A percentile compares a stretch with the other conserved stretches of the same genome.
phyloP scores from a whole-genome alignment of 169 alveolate genomes.

The Babesia microti region DNA sequence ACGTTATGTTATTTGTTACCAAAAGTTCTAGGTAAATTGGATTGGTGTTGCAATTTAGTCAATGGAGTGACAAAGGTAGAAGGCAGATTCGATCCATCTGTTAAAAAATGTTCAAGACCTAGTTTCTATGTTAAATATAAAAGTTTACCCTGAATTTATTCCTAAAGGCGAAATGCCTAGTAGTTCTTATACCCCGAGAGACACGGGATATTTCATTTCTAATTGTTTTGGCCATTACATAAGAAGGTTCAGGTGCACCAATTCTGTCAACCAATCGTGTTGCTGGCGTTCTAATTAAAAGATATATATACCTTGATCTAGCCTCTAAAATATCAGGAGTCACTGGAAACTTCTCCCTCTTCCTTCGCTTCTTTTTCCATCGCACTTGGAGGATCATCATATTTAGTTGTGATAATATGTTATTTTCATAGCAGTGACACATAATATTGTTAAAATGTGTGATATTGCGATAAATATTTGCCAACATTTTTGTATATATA shows the following conservation, averaged over 20 bases:
- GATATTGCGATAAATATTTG: too few species aligned
- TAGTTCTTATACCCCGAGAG: slow-evolving; percentile 49
- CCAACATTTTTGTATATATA: too few species aligned
- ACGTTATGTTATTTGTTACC: slow-evolving; percentile 6
- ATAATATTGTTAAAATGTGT: too few species aligned
- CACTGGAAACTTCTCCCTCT: too few species aligned
- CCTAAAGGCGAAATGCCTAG: slow-evolving; percentile 57
- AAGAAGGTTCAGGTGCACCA: slow-evolving; percentile 66
- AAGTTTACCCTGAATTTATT: slow-evolving; percentile 50
- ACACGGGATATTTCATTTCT: slow-evolving; percentile 45
- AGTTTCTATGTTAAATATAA: slow-evolving; percentile 23
- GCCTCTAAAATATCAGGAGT: too few species aligned
- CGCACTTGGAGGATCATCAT: too few species aligned
- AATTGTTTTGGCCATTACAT: slow-evolving; percentile 60
- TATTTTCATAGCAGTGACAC: too few species aligned
- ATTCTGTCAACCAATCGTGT: slow-evolving; percentile 63
- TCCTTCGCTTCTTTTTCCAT: too few species aligned
- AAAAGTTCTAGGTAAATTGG: slow-evolving; percentile 55
- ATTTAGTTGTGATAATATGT: too few species aligned
- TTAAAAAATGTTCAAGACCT: slow-evolving; percentile 19
- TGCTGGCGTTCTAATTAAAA: too few species aligned
- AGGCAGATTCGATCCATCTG: slow-evolving; percentile 6
- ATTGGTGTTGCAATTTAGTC: slow-evolving; percentile 61
- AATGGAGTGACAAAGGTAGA: slow-evolving; percentile 62
- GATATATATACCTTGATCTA: too few species aligned